Conservation (phyloP, 1,284 basidiomycete genomes). For the Naganishia liquefaciens region DNA sequence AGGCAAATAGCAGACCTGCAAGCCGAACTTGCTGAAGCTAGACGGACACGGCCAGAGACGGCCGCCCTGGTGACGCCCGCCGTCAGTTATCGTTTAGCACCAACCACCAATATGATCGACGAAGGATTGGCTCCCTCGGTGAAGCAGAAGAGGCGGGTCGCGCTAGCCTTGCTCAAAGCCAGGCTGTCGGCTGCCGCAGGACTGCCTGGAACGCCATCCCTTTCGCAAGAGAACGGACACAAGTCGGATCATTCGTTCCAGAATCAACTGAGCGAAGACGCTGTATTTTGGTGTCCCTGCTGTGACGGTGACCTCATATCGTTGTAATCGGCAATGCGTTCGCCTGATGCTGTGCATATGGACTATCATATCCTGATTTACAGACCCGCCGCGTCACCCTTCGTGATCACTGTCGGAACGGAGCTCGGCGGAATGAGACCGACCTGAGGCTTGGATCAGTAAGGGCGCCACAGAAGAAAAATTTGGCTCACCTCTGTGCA, state of each 20-base stretch:
- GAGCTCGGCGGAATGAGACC: conserved; percentile 80
- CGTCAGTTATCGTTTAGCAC: conserved; percentile 31
- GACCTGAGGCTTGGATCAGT: conserved; percentile 37
- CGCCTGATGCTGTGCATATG: background rate
- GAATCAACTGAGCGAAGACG: conserved; percentile 54
- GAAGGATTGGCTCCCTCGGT: conserved; percentile 71
- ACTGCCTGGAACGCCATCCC: conserved; percentile 17
- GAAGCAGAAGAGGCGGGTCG: conserved; percentile 78
- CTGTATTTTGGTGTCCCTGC: conserved; percentile 53
- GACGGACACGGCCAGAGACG: conserved; percentile 8
- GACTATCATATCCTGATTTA: conserved; percentile 2
- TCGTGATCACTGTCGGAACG: conserved; percentile 55
- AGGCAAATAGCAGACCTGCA: conserved; percentile 58
- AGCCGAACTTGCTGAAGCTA: conserved; percentile 30
- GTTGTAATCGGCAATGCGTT: conserved; percentile 36
- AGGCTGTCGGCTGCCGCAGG: conserved; percentile 59
- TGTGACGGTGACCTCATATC: conserved; percentile 52
- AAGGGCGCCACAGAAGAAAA: background rate
- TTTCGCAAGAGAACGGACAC: conserved; percentile 14
- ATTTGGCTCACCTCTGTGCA: conserved; percentile 74
- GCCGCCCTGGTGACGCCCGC: background rate
- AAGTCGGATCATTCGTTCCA: conserved; percentile 6
- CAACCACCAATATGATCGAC: conserved; percentile 58
- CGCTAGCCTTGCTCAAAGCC: conserved; percentile 82
- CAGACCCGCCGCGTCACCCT: conserved; percentile 37